A percentile compares a stretch with the other conserved stretches of the same genome.
Evolutionary conservation across 371 early-diverging fungal species (phyloP).

Genomic region (Mucor ambiguus): DNA sequence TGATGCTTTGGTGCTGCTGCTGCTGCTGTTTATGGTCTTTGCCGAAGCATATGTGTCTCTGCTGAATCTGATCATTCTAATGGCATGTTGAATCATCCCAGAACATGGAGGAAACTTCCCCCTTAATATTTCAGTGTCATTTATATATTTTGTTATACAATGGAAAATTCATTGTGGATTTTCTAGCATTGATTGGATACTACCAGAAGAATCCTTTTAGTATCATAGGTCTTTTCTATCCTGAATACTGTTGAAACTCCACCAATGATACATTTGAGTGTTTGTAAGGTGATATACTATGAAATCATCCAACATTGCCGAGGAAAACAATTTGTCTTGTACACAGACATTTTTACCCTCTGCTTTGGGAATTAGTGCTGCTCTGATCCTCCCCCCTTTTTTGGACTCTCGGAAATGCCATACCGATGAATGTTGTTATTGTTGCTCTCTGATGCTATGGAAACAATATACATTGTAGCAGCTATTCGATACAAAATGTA

Average conservation of each 20-base stretch:
- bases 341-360: slow-evolving; percentile 2
- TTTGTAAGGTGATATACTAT: neutral
- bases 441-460: neutral
- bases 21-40: neutral
- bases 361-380: neutral
- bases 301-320: neutral
- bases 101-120: neutral
- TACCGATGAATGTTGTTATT: slow-evolving; percentile 10
- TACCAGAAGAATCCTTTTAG: neutral
- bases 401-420: slow-evolving; percentile 7
- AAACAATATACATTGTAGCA: neutral
- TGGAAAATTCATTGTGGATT: slow-evolving; percentile 17
- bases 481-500: no score
- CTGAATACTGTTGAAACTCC: neutral
- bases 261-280: neutral
- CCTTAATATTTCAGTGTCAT: neutral
- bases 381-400: neutral
- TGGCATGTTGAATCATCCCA: neutral
- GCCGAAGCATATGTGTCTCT: neutral
- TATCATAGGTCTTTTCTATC: neutral
- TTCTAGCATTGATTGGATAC: neutral
- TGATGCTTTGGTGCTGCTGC: neutral
- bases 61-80: neutral
- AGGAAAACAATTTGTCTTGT: neutral
- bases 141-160: neutral